Conservation (phyloP, 805 yeast genomes). For the Candida odintsovae region DNA sequence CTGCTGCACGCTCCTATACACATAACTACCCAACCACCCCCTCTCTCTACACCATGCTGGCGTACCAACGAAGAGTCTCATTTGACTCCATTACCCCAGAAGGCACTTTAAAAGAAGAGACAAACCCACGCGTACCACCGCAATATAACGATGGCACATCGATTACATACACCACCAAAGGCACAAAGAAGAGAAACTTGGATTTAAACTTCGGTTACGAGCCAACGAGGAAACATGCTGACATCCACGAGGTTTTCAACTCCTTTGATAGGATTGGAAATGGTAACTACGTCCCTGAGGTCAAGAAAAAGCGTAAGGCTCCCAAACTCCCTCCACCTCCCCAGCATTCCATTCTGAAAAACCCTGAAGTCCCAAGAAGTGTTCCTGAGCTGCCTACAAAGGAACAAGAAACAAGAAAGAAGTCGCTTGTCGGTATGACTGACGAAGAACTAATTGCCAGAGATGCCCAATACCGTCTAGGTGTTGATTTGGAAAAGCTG, state of each 20-base stretch:
- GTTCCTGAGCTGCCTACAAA: not conserved
- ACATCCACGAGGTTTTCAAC: conserved; percentile 13
- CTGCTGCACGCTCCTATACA: no score
- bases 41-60: not conserved
- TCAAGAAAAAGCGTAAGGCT: conserved; percentile 6
- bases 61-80: conserved; percentile 20
- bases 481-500: conserved; percentile 13
- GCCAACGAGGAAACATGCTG: conserved; percentile 8
- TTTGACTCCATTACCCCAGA: conserved; percentile 21
- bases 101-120: conserved; percentile 12
- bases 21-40: not conserved
- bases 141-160: conserved; percentile 12
- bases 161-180: not conserved
- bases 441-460: conserved; percentile 21
- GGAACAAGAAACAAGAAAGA: conserved; percentile 10
- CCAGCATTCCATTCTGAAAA: conserved; percentile 19
- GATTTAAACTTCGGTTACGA: conserved; percentile 22
- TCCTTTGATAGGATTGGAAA: conserved; percentile 13
- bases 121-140: conserved; percentile 22
- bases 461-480: conserved; percentile 21
- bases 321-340: conserved; percentile 25
- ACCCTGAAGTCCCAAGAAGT: not conserved
- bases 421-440: conserved; percentile 23
- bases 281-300: not conserved
- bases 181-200: conserved; percentile 1